Evolutionary conservation across 108 stramenopile genomes (phyloP).

Genomic region (Nannochloropsis oceanica): DNA sequence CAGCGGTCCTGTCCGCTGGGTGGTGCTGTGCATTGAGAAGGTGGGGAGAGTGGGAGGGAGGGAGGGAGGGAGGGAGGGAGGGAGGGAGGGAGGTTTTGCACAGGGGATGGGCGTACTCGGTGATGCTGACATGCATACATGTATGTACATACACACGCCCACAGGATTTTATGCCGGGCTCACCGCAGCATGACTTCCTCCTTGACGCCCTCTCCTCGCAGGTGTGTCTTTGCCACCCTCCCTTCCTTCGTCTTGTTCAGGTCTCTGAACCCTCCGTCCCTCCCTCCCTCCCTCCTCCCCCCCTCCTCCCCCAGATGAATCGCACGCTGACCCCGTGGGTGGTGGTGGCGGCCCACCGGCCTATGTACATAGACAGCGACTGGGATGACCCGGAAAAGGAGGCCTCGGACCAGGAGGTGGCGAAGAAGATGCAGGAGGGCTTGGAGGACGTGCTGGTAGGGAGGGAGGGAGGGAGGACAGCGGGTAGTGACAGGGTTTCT

Average conservation of each 20-base stretch:
- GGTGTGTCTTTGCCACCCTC: no score
- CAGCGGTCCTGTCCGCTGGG: constrained; percentile 32
- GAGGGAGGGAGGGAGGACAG: not conserved
- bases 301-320: constrained; percentile 22
- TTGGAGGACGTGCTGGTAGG: constrained; percentile 10
- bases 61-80: not conserved
- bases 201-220: no score
- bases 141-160: no score
- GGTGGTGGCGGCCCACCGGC: constrained; percentile 33
- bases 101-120: no score
- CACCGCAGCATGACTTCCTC: no score
- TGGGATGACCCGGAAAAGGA: constrained; percentile 5
- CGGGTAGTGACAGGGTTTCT: not conserved
- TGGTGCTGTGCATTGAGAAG: constrained; percentile 35
- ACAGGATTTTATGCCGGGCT: no score
- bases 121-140: no score
- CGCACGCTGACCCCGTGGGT: constrained; percentile 34
- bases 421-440: not conserved
- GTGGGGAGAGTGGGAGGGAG: not conserved
- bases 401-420: constrained; percentile 7
- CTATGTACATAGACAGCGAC: constrained; percentile 34
- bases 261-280: no score
- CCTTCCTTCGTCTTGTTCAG: no score
- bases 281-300: constrained; percentile 16
- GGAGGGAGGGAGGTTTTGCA: no score